Percentiles rank a stretch among this genome's conserved stretches.
Conservation (phyloP, 345 rosid genomes). For the Populus deltoides region DNA sequence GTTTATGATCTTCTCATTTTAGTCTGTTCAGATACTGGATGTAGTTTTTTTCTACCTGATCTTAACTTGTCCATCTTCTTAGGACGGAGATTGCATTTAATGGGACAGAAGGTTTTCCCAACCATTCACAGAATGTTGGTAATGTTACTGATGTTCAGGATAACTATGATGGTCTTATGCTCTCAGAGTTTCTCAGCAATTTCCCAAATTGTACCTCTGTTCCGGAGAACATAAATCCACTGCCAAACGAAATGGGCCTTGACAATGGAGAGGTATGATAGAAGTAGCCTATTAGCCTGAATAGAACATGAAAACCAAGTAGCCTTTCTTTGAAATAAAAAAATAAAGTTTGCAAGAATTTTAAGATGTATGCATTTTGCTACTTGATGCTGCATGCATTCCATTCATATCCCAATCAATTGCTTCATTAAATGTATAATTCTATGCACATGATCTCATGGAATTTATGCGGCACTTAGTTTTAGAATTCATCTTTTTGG, state of each 20-base stretch:
- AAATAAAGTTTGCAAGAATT: neutral
- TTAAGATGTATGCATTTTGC: neutral
- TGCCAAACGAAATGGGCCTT: conserved; percentile 54
- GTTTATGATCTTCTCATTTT: neutral
- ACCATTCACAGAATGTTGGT: conserved; percentile 33
- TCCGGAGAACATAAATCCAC: conserved; percentile 45
- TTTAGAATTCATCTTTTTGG: neutral
- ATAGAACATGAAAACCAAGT: neutral
- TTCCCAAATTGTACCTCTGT: conserved; percentile 56
- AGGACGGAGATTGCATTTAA: conserved; percentile 64
- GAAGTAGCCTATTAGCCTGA: conserved; percentile 2
- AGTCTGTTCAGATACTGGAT: neutral
- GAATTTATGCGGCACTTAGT: neutral
- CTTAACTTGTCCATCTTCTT: conserved; percentile 21
- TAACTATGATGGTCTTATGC: conserved; percentile 69
- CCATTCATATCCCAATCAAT: neutral
- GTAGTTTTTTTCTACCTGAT: conserved; percentile 12
- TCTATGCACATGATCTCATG: neutral
- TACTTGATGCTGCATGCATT: neutral
- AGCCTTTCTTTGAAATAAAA: neutral
- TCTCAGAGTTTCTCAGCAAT: conserved; percentile 68
- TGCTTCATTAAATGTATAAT: neutral
- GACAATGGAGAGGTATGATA: conserved; percentile 66
- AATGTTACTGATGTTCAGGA: conserved; percentile 61
- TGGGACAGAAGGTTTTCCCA: conserved; percentile 40